A percentile compares a stretch with the other conserved stretches of the same genome.
Conservation (phyloP, 2,329 filamentous ascomycete species). For the Escovopsis sp. region DNA sequence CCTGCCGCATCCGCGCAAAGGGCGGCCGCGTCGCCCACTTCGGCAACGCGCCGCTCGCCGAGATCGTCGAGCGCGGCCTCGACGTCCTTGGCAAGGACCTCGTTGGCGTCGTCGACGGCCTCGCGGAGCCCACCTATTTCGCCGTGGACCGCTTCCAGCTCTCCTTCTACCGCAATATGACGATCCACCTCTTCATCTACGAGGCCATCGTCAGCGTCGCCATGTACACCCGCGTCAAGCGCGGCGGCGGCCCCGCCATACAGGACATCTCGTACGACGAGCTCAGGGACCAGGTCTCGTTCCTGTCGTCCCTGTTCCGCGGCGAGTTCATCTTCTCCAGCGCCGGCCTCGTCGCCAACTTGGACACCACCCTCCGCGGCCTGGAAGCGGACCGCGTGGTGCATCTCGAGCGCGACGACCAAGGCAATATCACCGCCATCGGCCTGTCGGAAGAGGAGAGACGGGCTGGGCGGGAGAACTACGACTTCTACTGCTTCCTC, state of each 20-base stretch:
- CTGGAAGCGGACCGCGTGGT: slow-evolving; percentile 72
- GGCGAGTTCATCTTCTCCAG: slow-evolving; percentile 95
- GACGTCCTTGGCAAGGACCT: slow-evolving; percentile 85
- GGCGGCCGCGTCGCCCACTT: slow-evolving; percentile 92
- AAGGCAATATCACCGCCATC: slow-evolving; percentile 46
- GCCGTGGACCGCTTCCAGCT: slow-evolving; percentile 94
- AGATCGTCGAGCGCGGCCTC: slow-evolving; percentile 77
- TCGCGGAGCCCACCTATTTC: slow-evolving; percentile 86
- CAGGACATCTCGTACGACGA: slow-evolving; percentile 66
- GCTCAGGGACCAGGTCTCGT: slow-evolving; percentile 65
- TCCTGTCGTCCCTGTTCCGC: slow-evolving; percentile 85
- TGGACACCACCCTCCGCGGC: slow-evolving; percentile 63
- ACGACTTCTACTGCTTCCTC: slow-evolving; percentile 96
- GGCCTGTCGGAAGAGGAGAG: slow-evolving; percentile 67
- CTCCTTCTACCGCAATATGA: slow-evolving; percentile 98
- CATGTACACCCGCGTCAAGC: slow-evolving; percentile 83
- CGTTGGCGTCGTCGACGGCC: slow-evolving; percentile 61
- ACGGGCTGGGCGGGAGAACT: slow-evolving; percentile 74
- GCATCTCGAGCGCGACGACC: slow-evolving; percentile 42
- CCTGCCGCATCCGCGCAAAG: slow-evolving; percentile 64
- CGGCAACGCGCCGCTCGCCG: slow-evolving; percentile 59
- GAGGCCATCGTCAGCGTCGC: slow-evolving; percentile 81
- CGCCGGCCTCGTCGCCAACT: slow-evolving; percentile 65
- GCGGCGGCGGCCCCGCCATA: slow-evolving; percentile 67
- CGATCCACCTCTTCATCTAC: slow-evolving; percentile 91